A percentile compares a stretch with the other conserved stretches of the same genome.
phyloP scores from a whole-genome alignment of 495 filamentous ascomycete species.

The Aeminium ludgeri region DNA sequence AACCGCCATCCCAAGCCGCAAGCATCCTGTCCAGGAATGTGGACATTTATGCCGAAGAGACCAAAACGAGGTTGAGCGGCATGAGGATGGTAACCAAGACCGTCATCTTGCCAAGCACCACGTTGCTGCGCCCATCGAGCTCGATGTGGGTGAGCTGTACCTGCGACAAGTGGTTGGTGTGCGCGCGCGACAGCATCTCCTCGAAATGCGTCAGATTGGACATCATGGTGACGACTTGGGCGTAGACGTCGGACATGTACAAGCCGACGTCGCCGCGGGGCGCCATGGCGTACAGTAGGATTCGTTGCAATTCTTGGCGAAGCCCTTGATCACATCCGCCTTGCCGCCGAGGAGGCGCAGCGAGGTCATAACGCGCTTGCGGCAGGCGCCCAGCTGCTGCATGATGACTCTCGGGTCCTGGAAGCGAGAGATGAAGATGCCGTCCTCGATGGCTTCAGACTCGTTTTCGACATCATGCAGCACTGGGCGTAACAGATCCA shows the following conservation, averaged over 20 bases:
- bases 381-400: slow-evolving; percentile 69
- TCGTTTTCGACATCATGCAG: slow-evolving; percentile 72
- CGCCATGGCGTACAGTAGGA: slow-evolving; percentile 83
- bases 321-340: slow-evolving; percentile 93
- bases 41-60: slow-evolving; percentile 94
- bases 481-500: slow-evolving; percentile 98
- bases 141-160: slow-evolving; percentile 76
- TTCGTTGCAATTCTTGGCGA: slow-evolving; percentile 95
- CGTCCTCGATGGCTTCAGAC: slow-evolving; percentile 84
- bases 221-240: slow-evolving; percentile 99
- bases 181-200: slow-evolving; percentile 88
- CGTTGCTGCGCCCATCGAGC: slow-evolving; percentile 64
- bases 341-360: slow-evolving; percentile 90
- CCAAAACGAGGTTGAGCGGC: slow-evolving; percentile 86
- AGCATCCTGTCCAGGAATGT: slow-evolving; percentile 47
- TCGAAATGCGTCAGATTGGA: slow-evolving; percentile 88
- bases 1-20: slow-evolving; percentile 56
- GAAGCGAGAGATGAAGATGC: slow-evolving; percentile 77
- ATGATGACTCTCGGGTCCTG: slow-evolving; percentile 77
- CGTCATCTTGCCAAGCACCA: slow-evolving; percentile 82
- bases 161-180: slow-evolving; percentile 91
- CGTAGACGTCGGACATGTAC: slow-evolving; percentile 91
- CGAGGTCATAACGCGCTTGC: slow-evolving; percentile 84
- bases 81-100: slow-evolving; percentile 84
- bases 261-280: slow-evolving; percentile 89